A percentile compares a stretch with the other conserved stretches of the same genome.
phyloP scores from a whole-genome alignment of 345 rosid genomes.

The Eucalyptus cloeziana region DNA sequence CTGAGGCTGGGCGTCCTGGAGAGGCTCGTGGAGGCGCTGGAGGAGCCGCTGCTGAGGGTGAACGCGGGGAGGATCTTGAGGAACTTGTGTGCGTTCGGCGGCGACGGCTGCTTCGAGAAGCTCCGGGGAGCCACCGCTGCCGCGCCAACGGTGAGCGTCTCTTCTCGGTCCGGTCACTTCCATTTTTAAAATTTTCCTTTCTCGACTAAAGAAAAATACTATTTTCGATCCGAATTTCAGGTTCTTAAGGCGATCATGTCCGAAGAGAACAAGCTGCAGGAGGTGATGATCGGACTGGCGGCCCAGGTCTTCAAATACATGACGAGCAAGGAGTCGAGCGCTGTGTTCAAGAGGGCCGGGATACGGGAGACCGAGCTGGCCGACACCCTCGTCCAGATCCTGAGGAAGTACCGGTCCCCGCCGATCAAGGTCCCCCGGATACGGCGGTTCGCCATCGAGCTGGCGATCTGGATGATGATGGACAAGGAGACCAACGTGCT shows the following conservation, averaged over 20 bases:
- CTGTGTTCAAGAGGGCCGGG: conserved; percentile 26
- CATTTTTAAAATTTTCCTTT: neutral
- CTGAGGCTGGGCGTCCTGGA: conserved; percentile 37
- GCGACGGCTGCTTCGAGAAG: conserved; percentile 35
- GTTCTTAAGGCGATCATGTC: conserved; percentile 54
- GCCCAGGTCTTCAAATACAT: conserved; percentile 49
- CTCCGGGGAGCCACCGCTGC: conserved; percentile 40
- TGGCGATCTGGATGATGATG: neutral
- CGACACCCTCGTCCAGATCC: conserved; percentile 27
- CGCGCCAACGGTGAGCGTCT: conserved; percentile 44
- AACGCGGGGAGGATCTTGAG: conserved; percentile 75
- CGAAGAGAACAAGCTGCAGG: conserved; percentile 64
- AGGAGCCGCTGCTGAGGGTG: conserved; percentile 33
- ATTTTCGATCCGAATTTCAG: conserved; percentile 10
- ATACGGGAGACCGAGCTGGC: conserved; percentile 41
- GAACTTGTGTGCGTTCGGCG: conserved; percentile 48
- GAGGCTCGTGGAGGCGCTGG: conserved; percentile 46
- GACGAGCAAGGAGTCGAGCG: conserved; percentile 36
- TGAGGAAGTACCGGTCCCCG: conserved; percentile 45
- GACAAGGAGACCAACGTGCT: neutral
- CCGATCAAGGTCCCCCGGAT: conserved; percentile 69
- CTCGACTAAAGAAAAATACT: fast-evolving
- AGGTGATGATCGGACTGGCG: conserved; percentile 77
- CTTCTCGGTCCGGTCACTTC: neutral
- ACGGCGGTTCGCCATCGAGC: conserved; percentile 67